Conservation (phyloP, 305 asterid genomes). For the Rubia balearica region DNA sequence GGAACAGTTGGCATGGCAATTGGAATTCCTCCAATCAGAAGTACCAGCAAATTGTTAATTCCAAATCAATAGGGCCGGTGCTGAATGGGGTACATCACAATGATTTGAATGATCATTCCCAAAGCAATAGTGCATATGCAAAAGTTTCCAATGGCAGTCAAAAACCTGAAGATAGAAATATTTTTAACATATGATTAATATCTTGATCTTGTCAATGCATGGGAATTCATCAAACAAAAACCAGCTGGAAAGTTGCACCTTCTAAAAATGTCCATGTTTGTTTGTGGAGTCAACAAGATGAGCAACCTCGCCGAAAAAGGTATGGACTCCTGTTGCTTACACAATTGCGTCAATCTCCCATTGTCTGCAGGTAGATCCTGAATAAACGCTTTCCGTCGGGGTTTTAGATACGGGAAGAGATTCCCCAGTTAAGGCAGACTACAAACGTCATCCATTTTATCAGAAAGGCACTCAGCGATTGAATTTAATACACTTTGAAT, state of each 20-base stretch:
- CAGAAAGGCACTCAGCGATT: conserved; percentile 10
- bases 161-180: conserved; percentile 43
- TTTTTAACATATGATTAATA: background rate
- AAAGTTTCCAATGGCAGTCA: conserved; percentile 81
- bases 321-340: conserved; percentile 77
- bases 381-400: conserved; percentile 68
- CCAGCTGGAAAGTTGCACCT: conserved; percentile 35
- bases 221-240: background rate
- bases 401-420: conserved; percentile 63
- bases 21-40: conserved; percentile 78
- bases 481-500: background rate
- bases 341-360: conserved; percentile 83
- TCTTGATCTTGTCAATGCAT: background rate
- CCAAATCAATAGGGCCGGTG: conserved; percentile 65
- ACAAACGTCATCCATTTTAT: conserved; percentile 24
- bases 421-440: conserved; percentile 86
- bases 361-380: conserved; percentile 80
- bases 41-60: conserved; percentile 72
- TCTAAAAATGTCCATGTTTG: conserved; percentile 34
- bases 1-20: conserved; percentile 80
- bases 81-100: conserved; percentile 82
- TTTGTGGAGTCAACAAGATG: conserved; percentile 71
- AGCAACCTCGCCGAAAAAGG: conserved; percentile 84
- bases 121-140: conserved; percentile 79
- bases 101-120: conserved; percentile 70